A percentile compares a stretch with the other conserved stretches of the same genome.
These are phyloP conservation scores for Globisporangium ultimum DNA, from an alignment of 352 stramenopile species.

Conservation along the genomic window DNA sequence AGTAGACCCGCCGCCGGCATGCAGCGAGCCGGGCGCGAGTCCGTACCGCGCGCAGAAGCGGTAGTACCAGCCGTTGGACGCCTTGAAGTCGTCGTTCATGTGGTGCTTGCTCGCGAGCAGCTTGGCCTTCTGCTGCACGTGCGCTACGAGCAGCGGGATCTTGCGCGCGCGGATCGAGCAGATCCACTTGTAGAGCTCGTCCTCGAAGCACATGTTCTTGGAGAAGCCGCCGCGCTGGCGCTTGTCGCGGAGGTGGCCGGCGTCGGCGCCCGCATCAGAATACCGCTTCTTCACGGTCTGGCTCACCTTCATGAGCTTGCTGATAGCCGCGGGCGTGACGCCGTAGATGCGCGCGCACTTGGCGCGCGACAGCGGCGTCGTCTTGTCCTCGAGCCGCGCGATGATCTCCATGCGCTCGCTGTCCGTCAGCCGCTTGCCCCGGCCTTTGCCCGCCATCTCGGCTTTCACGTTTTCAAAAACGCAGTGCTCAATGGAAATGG, in stretches of 20 bases:
- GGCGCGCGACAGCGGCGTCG: constrained; percentile 42
- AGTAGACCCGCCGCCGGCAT: constrained; percentile 2
- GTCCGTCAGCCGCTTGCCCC: constrained; percentile 64
- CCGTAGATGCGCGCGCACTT: constrained; percentile 61
- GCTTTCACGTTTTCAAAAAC: neutral
- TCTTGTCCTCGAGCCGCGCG: constrained; percentile 52
- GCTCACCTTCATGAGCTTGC: constrained; percentile 76
- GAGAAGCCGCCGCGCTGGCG: constrained; percentile 62
- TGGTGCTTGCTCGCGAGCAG: constrained; percentile 34
- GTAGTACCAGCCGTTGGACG: constrained; percentile 79
- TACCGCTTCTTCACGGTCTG: constrained; percentile 70
- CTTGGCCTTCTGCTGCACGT: constrained; percentile 60
- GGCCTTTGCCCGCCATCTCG: constrained; percentile 25
- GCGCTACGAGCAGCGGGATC: constrained; percentile 43
- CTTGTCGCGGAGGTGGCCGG: constrained; percentile 31
- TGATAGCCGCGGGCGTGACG: constrained; percentile 69
- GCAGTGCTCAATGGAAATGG: too few relatives aligned
- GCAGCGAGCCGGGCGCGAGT: constrained; percentile 34
- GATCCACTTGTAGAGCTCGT: constrained; percentile 71
- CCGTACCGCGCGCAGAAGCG: constrained; percentile 70
- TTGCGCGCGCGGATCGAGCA: constrained; percentile 41
- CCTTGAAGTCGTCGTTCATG: constrained; percentile 46
- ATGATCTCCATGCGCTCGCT: constrained; percentile 80
- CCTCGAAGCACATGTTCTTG: constrained; percentile 55
- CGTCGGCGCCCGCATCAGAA: constrained; percentile 36